Conservation (phyloP, 352 stramenopile species). For the Nothophytophthora sp. region DNA sequence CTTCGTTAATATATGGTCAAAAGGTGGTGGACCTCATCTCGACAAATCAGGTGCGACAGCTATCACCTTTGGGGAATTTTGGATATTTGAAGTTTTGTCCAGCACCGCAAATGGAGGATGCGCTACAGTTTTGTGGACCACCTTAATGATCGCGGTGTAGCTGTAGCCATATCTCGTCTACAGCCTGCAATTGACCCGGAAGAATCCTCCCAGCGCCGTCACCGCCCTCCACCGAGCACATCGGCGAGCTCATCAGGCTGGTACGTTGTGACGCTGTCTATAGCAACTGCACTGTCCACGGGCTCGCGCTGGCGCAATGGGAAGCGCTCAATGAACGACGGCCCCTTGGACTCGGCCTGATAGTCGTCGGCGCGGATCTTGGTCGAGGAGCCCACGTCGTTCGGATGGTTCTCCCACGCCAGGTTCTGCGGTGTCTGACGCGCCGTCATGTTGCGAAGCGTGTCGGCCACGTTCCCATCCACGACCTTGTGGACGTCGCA, state of each 20-base stretch:
- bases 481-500: constrained; percentile 78
- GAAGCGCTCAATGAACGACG: constrained; percentile 73
- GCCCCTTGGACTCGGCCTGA: constrained; percentile 43
- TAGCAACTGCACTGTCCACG: constrained; percentile 5
- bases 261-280: constrained; percentile 33
- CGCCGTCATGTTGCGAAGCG: constrained; percentile 28
- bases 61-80: too few relatives aligned
- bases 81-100: constrained; percentile 4
- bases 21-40: too few relatives aligned
- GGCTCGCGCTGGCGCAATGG: constrained; percentile 42
- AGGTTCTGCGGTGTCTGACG: constrained; percentile 46
- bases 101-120: too few relatives aligned
- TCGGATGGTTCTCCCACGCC: constrained; percentile 59
- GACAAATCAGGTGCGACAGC: too few relatives aligned
- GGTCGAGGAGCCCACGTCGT: constrained; percentile 59
- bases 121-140: too few relatives aligned
- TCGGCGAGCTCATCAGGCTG: constrained; percentile 46
- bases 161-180: constrained; percentile 10
- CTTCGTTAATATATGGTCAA: too few relatives aligned
- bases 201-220: too few relatives aligned
- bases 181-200: not conserved
- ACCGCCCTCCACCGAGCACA: constrained; percentile 48
- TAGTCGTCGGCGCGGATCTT: constrained; percentile 63
- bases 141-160: not conserved
- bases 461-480: constrained; percentile 64